Conservation (phyloP, 2,329 filamentous ascomycete genomes). For the Malbranchea cinnamomea region DNA sequence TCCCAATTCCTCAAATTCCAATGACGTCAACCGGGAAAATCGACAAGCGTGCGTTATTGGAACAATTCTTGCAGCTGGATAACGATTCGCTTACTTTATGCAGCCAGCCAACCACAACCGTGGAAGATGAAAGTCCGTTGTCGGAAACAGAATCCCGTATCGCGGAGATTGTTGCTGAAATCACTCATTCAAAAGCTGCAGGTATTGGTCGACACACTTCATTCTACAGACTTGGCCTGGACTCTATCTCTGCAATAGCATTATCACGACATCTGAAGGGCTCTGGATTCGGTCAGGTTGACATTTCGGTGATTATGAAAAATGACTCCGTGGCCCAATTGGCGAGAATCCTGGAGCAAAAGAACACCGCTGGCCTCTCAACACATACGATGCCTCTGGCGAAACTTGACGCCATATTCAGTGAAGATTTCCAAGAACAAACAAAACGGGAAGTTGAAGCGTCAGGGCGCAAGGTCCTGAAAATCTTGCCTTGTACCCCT, state of each 20-base stretch:
- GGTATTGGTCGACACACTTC: constrained; percentile 51
- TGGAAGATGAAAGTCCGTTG: constrained; percentile 29
- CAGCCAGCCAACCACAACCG: constrained; percentile 16
- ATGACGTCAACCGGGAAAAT: constrained; percentile 62
- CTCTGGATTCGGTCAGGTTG: constrained; percentile 33
- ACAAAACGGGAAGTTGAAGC: constrained; percentile 20
- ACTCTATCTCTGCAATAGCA: constrained; percentile 68
- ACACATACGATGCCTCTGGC: neutral
- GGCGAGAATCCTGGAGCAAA: neutral
- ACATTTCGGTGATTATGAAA: constrained; percentile 56
- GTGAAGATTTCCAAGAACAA: constrained; percentile 16
- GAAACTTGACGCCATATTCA: constrained; percentile 9
- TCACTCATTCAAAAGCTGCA: constrained; percentile 31
- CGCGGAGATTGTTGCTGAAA: constrained; percentile 37
- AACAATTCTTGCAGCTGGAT: constrained; percentile 34
- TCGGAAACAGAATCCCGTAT: constrained; percentile 42
- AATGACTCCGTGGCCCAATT: constrained; percentile 52
- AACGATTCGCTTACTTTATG: constrained; percentile 30
- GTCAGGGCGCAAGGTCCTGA: constrained; percentile 28
- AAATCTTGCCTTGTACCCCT: constrained; percentile 66
- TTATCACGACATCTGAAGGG: constrained; percentile 45
- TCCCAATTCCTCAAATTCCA: constrained; percentile 56
- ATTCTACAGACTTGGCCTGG: constrained; percentile 63
- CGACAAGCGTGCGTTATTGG: constrained; percentile 42
- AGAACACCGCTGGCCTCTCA: neutral